A percentile compares a stretch with the other conserved stretches of the same genome.
phyloP scores from a whole-genome alignment of 2,329 filamentous ascomycete species.

The Scleromitrula shiraiana region DNA sequence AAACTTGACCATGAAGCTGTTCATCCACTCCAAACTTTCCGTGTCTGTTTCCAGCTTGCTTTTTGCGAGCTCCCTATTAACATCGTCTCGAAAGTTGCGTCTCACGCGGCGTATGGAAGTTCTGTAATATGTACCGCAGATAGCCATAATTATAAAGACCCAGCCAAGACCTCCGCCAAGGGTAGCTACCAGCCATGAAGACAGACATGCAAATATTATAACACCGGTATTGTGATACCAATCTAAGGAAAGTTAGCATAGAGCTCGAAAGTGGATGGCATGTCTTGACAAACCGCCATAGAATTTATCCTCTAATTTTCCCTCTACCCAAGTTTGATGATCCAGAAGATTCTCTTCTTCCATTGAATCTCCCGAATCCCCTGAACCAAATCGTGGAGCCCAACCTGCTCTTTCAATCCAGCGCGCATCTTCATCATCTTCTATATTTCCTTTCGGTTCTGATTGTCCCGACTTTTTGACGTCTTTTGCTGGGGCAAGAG shows the following conservation, averaged over 20 bases:
- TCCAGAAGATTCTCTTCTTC: conserved; percentile 67
- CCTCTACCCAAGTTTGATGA: conserved; percentile 81
- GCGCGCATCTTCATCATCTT: conserved; percentile 44
- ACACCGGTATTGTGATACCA: conserved; percentile 98
- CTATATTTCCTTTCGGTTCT: conserved; percentile 35
- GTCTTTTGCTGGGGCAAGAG: conserved; percentile 42
- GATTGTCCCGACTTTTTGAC: conserved; percentile 39
- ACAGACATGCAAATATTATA: conserved; percentile 85
- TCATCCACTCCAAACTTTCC: conserved; percentile 97
- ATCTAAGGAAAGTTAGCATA: conserved; percentile 43
- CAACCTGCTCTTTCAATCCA: conserved; percentile 65
- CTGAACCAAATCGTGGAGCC: conserved; percentile 77
- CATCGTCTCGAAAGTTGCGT: conserved; percentile 91
- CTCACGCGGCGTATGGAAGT: conserved; percentile 90
- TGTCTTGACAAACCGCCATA: conserved; percentile 60
- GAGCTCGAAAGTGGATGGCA: background rate
- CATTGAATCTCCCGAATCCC: conserved; percentile 36
- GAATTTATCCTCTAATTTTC: conserved; percentile 76
- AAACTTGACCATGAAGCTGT: conserved; percentile 96
- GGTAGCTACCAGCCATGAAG: conserved; percentile 82
- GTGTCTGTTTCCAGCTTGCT: conserved; percentile 80
- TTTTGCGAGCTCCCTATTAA: conserved; percentile 81
- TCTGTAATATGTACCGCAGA: conserved; percentile 90
- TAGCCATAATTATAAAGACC: conserved; percentile 88
- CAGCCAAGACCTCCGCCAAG: conserved; percentile 87